Evolutionary conservation across 2,329 filamentous ascomycete genomes (phyloP), one percentile per base, ranked within the genome.

Genomic region (Alternaria consortialis): DNA sequence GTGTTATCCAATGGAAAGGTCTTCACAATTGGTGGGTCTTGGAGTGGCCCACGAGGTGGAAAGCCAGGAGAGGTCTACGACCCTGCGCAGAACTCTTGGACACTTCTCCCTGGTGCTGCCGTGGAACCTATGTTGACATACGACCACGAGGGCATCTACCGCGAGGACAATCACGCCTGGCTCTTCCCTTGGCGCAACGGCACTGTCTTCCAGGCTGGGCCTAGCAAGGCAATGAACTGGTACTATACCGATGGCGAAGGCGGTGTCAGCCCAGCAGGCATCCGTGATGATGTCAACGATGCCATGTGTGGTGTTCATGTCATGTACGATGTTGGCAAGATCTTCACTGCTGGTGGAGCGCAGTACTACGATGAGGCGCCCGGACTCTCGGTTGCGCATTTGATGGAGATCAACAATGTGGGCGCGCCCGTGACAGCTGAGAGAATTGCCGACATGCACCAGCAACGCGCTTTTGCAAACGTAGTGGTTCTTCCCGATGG

Each of bases 201-300:
- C 25, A 64, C 62, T 5, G 78, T 85, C 23, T 85, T 86, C 70
- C 84, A 86, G 59, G 84, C 84, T 3, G 85, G 85, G 0, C 85
- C 84, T 1, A 82, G 80, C 62, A 81, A 75, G 51, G 74, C 77
- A 2, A 86, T 86, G 82, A 81, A 87, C 69, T 88, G 86, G 86
- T 87, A 83, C 65, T 75, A 76, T 36, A 84, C 81, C 1, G 68
- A 70, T 5, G 80, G 79, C 5, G 72, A 72, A 40, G 85, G 85
- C 0, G 67, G 73, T 8, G 67, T 80, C 23, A 59, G 60, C 5
- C 60, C 73, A 25, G 84, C 84, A 0, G 84, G 84, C 0, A 71
- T 62, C 2, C 77, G 84, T 4, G 77, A 75, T 37, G 74, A 76
- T 3, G 80, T 79, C n/a, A 73, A 68, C 52, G 67, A 69, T 29